A percentile compares a stretch with the other conserved stretches of the same genome.
Conservation (phyloP, 306 rosid species). For the Pyrus betulifolia region DNA sequence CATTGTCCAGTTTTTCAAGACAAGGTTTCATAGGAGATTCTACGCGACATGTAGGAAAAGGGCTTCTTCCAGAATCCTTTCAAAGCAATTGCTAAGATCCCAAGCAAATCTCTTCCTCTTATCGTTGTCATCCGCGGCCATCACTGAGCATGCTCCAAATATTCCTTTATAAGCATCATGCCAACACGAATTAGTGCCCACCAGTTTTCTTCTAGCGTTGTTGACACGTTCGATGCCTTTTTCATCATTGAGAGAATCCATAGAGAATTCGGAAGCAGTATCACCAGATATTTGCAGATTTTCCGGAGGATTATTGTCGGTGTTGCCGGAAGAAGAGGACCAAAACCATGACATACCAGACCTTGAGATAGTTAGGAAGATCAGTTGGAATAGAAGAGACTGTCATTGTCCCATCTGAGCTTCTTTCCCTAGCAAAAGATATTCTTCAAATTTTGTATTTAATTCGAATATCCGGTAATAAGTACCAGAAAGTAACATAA, state of each 20-base stretch:
- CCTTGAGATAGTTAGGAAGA: not conserved
- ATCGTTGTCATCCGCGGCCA: not conserved
- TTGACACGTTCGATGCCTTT: not conserved
- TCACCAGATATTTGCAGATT: not conserved
- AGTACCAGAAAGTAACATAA: not conserved
- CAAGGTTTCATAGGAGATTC: conserved; percentile 51
- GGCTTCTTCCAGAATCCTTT: conserved; percentile 16
- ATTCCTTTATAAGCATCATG: conserved; percentile 6
- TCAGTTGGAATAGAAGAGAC: not conserved
- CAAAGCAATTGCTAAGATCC: conserved; percentile 20
- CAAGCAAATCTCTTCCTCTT: conserved; percentile 23
- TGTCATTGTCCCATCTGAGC: not conserved
- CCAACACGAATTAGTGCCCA: conserved; percentile 9
- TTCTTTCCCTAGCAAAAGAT: not conserved
- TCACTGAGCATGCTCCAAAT: conserved; percentile 7
- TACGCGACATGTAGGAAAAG: conserved; percentile 44
- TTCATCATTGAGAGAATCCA: not conserved
- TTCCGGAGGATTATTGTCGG: not conserved
- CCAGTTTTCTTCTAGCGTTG: conserved; percentile 5
- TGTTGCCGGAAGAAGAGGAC: not conserved
- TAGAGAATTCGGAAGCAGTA: not conserved
- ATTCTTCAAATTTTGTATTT: not conserved
- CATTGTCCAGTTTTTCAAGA: conserved; percentile 34
- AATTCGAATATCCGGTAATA: not conserved
- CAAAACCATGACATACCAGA: conserved; percentile 3